phyloP scores from a whole-genome alignment of 106 monocot genomes.

The Phalaenopsis equestris region DNA sequence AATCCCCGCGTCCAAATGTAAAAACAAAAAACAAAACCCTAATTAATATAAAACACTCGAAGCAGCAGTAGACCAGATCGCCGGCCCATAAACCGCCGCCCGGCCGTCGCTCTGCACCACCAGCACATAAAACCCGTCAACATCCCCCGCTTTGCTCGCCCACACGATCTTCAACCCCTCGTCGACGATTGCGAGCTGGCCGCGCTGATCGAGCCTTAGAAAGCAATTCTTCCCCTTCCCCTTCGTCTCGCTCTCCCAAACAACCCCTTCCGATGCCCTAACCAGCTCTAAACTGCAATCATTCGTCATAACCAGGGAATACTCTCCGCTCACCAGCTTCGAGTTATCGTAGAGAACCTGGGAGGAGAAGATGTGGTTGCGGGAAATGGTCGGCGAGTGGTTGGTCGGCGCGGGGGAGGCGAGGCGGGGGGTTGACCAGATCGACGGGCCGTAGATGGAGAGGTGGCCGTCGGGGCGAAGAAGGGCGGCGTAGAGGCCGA shows the following conservation, averaged over 20 bases:
- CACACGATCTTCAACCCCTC: background rate
- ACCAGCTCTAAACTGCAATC: constrained; percentile 1
- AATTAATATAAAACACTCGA: too few relatives aligned
- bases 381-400: background rate
- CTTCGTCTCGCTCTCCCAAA: background rate
- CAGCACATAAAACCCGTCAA: constrained; percentile 12
- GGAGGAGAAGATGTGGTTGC: background rate
- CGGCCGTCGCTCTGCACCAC: constrained; percentile 17
- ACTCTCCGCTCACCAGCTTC: constrained; percentile 5
- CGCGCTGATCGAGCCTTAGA: constrained; percentile 4
- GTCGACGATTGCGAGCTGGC: constrained; percentile 4
- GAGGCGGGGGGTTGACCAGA: constrained; percentile 3
- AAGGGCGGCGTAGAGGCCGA: constrained; percentile 23
- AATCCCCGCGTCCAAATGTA: background rate
- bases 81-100: constrained; percentile 23
- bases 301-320: background rate
- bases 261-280: background rate
- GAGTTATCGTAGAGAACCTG: background rate
- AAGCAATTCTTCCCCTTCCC: constrained; percentile 6
- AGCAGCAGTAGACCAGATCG: constrained; percentile 9
- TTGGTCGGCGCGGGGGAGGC: background rate
- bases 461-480: constrained; percentile 23
- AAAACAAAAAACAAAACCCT: background rate
- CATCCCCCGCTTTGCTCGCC: background rate
- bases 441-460: constrained; percentile 21